Evolutionary conservation across 1,139 yeast species (phyloP).

Genomic region (Diutina neorugosa): DNA sequence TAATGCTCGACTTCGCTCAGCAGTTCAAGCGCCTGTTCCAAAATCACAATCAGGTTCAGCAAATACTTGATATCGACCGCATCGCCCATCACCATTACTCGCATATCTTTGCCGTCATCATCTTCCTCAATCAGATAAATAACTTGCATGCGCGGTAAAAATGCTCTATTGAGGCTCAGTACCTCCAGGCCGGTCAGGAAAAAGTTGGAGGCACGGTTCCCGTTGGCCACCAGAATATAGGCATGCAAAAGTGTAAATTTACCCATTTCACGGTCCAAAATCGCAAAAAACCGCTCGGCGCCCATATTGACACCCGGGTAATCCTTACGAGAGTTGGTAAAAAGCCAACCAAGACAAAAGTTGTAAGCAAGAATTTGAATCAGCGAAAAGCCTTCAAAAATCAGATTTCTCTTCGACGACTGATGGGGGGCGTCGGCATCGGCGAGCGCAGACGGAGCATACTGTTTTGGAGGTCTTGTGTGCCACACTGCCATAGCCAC

Average conservation of each 20-base stretch:
- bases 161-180: slow-evolving; percentile 45
- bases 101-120: slow-evolving; percentile 16
- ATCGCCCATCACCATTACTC: slow-evolving; percentile 46
- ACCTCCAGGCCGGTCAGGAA: slow-evolving; percentile 36
- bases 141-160: slow-evolving; percentile 54
- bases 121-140: slow-evolving; percentile 32
- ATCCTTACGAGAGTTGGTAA: slow-evolving; percentile 28
- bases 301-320: slow-evolving; percentile 68
- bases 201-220: slow-evolving; percentile 38
- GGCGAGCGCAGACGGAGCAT: too few species aligned
- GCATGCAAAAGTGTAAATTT: slow-evolving; percentile 55
- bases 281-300: slow-evolving; percentile 56
- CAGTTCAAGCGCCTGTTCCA: slow-evolving; percentile 36
- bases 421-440: too few species aligned
- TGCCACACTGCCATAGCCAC: background rate
- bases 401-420: background rate
- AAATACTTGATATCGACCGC: slow-evolving; percentile 52
- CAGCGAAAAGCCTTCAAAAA: slow-evolving; percentile 20
- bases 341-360: slow-evolving; percentile 70
- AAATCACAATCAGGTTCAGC: slow-evolving; percentile 35
- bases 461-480: background rate
- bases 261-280: slow-evolving; percentile 49
- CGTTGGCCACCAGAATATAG: slow-evolving; percentile 56
- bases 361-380: slow-evolving; percentile 53
- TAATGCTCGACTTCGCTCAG: slow-evolving; percentile 28